phyloP scores from a whole-genome alignment of 179 eudicot genomes.

The Pouteria campechiana region DNA sequence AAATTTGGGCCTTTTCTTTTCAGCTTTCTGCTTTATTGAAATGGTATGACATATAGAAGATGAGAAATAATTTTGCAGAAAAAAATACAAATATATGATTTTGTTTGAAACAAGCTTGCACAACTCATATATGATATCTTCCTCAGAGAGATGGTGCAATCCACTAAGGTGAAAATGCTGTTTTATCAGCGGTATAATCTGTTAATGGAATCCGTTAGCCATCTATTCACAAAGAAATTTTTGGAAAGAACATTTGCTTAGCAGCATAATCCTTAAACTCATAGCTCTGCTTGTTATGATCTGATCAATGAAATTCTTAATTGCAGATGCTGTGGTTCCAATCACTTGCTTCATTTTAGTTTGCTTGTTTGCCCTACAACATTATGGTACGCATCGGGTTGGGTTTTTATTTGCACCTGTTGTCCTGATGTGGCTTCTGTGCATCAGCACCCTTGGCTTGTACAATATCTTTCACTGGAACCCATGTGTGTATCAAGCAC shows the following conservation, averaged over 20 bases:
- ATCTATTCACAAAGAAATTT: background rate
- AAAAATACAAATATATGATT: too few species aligned
- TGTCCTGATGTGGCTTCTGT: constrained; percentile 64
- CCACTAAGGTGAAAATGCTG: too few species aligned
- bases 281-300: background rate
- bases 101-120: too few species aligned
- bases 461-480: constrained; percentile 77
- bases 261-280: background rate
- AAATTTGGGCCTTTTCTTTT: too few species aligned
- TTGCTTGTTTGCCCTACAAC: constrained; percentile 79
- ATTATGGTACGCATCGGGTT: constrained; percentile 73
- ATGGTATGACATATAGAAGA: too few species aligned
- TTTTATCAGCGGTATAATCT: too few species aligned
- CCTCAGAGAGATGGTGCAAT: too few species aligned
- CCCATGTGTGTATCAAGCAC: constrained; percentile 64
- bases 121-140: too few species aligned
- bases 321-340: constrained; percentile 87
- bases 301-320: background rate
- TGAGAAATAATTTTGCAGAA: too few species aligned
- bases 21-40: too few species aligned
- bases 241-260: background rate
- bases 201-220: too few species aligned
- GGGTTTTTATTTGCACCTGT: constrained; percentile 73
- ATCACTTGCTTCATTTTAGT: constrained; percentile 77
- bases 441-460: constrained; percentile 70